phyloP scores from a whole-genome alignment of 306 rosid genomes.

The Astragalus glycyphyllos region DNA sequence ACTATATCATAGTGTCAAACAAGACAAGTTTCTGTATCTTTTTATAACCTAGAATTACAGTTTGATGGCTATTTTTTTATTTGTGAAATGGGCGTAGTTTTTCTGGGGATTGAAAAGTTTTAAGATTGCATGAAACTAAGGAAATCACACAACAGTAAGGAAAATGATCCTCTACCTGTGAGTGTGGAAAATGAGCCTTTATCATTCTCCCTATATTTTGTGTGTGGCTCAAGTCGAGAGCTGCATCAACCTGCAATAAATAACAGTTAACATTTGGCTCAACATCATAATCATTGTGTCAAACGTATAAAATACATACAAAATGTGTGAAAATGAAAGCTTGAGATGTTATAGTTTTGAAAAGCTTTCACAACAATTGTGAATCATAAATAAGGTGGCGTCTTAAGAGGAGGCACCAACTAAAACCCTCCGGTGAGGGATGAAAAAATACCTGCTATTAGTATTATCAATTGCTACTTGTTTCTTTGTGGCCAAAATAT shows the following conservation, averaged over 20 bases:
- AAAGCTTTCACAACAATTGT: too few species aligned
- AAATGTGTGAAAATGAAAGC: not conserved
- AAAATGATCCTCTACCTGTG: constrained; percentile 68
- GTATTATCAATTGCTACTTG: too few species aligned
- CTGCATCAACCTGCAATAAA: constrained; percentile 87
- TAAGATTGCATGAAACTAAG: constrained; percentile 12
- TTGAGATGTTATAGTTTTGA: too few species aligned
- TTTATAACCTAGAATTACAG: constrained; percentile 6
- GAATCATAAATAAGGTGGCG: too few species aligned
- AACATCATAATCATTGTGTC: constrained; percentile 12
- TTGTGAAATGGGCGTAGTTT: too few species aligned
- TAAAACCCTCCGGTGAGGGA: too few species aligned
- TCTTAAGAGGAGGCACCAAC: too few species aligned
- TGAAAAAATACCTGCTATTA: too few species aligned
- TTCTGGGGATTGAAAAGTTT: not conserved
- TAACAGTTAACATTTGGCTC: constrained; percentile 26
- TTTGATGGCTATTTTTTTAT: not conserved
- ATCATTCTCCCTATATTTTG: constrained; percentile 99
- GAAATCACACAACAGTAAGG: constrained; percentile 3
- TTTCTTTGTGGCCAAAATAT: too few species aligned
- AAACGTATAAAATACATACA: constrained; percentile 3
- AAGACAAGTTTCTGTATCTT: not conserved
- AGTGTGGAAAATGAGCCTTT: constrained; percentile 96
- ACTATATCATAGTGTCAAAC: not conserved
- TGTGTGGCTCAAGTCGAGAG: constrained; percentile 98